Percentiles rank a stretch among this genome's conserved stretches.
Evolutionary conservation across 257 asterid species (phyloP).

Genomic region (Asclepias syriaca): DNA sequence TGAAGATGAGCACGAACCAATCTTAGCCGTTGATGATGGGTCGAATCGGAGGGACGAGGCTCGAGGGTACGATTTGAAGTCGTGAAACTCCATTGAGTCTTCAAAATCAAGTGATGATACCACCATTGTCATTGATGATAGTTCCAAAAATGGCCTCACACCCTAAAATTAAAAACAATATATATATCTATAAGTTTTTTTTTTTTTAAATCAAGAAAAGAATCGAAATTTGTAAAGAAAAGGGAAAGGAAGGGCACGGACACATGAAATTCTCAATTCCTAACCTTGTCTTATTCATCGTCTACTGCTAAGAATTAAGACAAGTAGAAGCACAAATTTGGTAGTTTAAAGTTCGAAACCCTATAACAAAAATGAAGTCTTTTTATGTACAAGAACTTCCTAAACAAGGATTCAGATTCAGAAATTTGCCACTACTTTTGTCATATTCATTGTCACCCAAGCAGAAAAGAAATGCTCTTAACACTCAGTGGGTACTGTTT

Average conservation of each 20-base stretch:
- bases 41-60: constrained; percentile 69
- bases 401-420: not conserved
- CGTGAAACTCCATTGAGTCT: constrained; percentile 57
- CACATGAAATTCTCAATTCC: not conserved
- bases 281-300: constrained; percentile 7
- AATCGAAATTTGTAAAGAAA: not conserved
- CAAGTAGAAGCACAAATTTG: not conserved
- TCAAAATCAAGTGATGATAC: constrained; percentile 76
- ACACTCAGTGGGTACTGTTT: not conserved
- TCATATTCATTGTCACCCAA: constrained; percentile 7
- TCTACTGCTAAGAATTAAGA: not conserved
- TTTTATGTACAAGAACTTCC: not conserved
- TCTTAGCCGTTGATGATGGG: constrained; percentile 44
- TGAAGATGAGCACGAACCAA: constrained; percentile 77
- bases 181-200: too few species aligned
- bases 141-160: constrained; percentile 71
- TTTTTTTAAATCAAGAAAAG: too few species aligned
- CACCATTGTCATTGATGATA: constrained; percentile 40
- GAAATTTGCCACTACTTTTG: not conserved
- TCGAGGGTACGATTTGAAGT: constrained; percentile 48
- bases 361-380: not conserved
- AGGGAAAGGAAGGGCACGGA: not conserved
- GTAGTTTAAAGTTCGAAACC: not conserved
- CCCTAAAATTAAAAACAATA: constrained; percentile 37
- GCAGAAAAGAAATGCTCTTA: not conserved